Base-by-base conservation (phyloP, 1,284 basidiomycete genomes). In the Acaromyces ingoldii region DNA sequence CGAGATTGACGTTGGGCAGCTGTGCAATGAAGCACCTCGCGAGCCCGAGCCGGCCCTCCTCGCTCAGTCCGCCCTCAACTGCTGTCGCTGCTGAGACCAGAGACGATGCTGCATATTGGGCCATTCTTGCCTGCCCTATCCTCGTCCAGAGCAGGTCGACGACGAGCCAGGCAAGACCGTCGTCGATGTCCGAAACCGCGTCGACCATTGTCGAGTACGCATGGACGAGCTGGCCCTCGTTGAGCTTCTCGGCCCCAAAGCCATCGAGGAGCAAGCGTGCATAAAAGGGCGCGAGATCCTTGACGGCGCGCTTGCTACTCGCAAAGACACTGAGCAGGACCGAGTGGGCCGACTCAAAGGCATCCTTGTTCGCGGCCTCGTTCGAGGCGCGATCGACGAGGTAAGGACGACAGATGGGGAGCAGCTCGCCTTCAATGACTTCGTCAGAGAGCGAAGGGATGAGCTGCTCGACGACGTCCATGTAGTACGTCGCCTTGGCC, bases 271-370 rank as follows among this genome's bases (percentile, higher is more conserved):
- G 41, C 31, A 71, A 37, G 9, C 65, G 48, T 11, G 68, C 53
- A 49, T 74, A 74, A 42, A 64, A 74, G 2, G 72, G 72, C 31
- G 67, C 59, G 13, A 74, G 53, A 17, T 61, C 62, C 24, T 55
- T 43, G 17, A 62, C 63, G 43, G 59, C 58, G 1, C 55, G 38
- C 39, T 70, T 68, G n/a, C 58, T 39, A 19, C 43, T 45, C 10
- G 57, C 43, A 44, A 63, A 73, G 5, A 74, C 43, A 3, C 69
- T 63, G 9, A 74, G 58, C 6, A 73, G 55, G 3, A 72, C 65
- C 31, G 72, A 65, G 36, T 74, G 72, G 6, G 72, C 66, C 10
- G 71, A 72, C 49, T 74, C 72, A 31, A 74, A 74, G 2, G 72
- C 55, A 24, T 70, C 67, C 46, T 60, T 62, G 59, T 47, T 29